Percentiles rank a stretch among this genome's conserved stretches.
These are phyloP conservation scores for Fusarium veterinarium DNA, from an alignment of 2,329 filamentous ascomycete species.

Conservation along the genomic window DNA sequence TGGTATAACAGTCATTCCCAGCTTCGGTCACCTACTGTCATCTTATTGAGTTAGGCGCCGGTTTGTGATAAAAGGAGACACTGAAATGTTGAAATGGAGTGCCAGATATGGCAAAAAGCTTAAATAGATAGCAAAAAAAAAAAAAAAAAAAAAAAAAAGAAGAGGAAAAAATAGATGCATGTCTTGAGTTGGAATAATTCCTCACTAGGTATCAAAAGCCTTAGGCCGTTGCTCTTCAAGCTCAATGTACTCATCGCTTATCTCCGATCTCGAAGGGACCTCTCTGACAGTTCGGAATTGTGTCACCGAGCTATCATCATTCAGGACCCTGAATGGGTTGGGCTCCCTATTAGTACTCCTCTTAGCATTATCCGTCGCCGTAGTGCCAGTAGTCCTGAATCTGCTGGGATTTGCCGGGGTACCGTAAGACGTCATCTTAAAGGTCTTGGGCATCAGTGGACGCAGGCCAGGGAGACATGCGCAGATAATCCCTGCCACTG, in stretches of 20 bases:
- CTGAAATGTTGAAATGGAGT: fast-evolving
- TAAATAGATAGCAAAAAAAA: fast-evolving
- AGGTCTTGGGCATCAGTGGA: slow-evolving; percentile 14
- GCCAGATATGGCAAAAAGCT: fast-evolving
- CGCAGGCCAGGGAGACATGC: slow-evolving; percentile 10
- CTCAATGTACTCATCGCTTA: slow-evolving; percentile 15
- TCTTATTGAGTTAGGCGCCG: too few species aligned
- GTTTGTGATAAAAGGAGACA: too few species aligned
- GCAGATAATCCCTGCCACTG: slow-evolving; percentile 1
- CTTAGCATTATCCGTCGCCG: not conserved
- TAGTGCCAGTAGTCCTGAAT: slow-evolving; percentile 5
- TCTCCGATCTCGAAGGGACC: not conserved
- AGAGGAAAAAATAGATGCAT: not conserved
- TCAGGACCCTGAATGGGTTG: slow-evolving; percentile 2
- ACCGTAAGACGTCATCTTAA: slow-evolving; percentile 8
- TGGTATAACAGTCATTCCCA: too few species aligned
- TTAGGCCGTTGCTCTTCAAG: slow-evolving; percentile 5
- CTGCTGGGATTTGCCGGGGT: slow-evolving; percentile 7
- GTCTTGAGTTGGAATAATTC: fast-evolving
- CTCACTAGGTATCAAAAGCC: not conserved
- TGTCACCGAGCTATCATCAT: slow-evolving; percentile 13
- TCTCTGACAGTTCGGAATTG: slow-evolving; percentile 6
- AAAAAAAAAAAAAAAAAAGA: fast-evolving
- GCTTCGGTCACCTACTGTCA: too few species aligned
- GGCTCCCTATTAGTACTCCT: not conserved